phyloP scores from a whole-genome alignment of 192 early-diverging fungal genomes.

The Coemansia sp. region DNA sequence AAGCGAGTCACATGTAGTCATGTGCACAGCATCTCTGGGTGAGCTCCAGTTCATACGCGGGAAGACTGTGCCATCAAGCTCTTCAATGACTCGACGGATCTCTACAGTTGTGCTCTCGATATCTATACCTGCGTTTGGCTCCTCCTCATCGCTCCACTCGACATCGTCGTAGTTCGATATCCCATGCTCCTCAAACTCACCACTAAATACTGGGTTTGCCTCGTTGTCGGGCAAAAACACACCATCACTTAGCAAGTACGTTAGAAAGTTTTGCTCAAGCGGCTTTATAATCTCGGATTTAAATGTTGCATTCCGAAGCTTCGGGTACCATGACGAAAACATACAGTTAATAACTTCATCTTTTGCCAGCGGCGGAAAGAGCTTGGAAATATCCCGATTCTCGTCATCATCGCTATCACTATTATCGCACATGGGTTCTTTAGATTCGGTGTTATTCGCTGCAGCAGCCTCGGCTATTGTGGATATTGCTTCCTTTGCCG shows the following conservation, averaged over 20 bases:
- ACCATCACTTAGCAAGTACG: conserved; percentile 84
- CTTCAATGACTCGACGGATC: conserved; percentile 67
- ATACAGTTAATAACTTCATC: conserved; percentile 69
- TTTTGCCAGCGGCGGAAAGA: conserved; percentile 61
- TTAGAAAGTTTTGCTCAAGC: conserved; percentile 74
- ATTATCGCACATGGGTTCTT: neutral
- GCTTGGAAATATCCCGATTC: conserved; percentile 4
- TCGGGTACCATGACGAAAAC: conserved; percentile 78
- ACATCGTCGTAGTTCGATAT: conserved; percentile 15
- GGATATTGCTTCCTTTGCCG: conserved; percentile 4
- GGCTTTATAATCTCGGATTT: conserved; percentile 70
- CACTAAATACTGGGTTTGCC: conserved; percentile 29
- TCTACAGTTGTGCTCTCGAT: conserved; percentile 20
- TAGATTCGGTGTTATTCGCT: neutral
- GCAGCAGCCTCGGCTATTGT: conserved; percentile 1
- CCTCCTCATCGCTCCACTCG: conserved; percentile 48
- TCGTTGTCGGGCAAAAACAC: conserved; percentile 76
- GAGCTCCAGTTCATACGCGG: conserved; percentile 96
- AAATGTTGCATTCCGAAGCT: conserved; percentile 65
- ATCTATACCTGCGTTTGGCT: conserved; percentile 16
- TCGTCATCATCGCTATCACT: conserved; percentile 2
- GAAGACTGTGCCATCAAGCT: conserved; percentile 80
- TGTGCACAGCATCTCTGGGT: conserved; percentile 93
- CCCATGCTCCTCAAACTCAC: conserved; percentile 28
- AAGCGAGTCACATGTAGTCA: conserved; percentile 74